phyloP scores from a whole-genome alignment of 2,329 filamentous ascomycete genomes.

The Blumeriella jaapii region DNA sequence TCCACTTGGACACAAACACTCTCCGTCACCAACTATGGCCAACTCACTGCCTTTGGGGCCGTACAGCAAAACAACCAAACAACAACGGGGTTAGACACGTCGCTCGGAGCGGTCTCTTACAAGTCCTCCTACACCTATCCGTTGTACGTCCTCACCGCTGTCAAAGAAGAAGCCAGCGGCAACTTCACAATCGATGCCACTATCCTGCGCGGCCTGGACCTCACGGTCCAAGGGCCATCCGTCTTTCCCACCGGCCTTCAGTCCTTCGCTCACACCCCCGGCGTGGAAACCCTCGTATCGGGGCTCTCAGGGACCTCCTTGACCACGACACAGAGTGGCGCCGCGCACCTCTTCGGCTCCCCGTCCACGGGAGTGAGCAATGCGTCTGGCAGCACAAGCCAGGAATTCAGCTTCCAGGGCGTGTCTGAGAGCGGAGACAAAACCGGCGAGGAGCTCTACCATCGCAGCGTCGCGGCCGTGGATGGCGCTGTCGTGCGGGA shows the following conservation, averaged over 20 bases:
- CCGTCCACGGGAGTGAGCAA: conserved; percentile 35
- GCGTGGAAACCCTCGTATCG: conserved; percentile 14
- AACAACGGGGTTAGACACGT: conserved; percentile 37
- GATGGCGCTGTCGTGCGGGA: conserved; percentile 43
- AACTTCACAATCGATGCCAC: conserved; percentile 37
- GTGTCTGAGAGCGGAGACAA: conserved; percentile 27
- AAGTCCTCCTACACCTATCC: conserved; percentile 45
- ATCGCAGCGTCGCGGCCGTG: conserved; percentile 40
- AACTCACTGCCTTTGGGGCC: conserved; percentile 41
- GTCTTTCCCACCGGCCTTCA: conserved; percentile 51
- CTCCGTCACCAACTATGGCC: conserved; percentile 42
- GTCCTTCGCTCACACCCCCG: conserved; percentile 34
- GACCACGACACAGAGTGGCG: conserved; percentile 44
- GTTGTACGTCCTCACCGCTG: conserved; percentile 43
- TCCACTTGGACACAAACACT: conserved; percentile 49
- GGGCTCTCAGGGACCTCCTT: conserved; percentile 31
- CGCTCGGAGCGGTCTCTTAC: conserved; percentile 23
- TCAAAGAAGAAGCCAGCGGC: conserved; percentile 31
- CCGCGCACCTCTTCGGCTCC: conserved; percentile 40
- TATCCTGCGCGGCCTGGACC: conserved; percentile 38
- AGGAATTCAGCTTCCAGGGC: conserved; percentile 41
- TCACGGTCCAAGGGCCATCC: conserved; percentile 33
- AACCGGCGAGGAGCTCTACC: conserved; percentile 33
- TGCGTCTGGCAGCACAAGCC: conserved; percentile 44
- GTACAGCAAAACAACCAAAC: conserved; percentile 41